Conservation (phyloP, 768 basidiomycete species). For the Paxillus ammoniavirescens region DNA sequence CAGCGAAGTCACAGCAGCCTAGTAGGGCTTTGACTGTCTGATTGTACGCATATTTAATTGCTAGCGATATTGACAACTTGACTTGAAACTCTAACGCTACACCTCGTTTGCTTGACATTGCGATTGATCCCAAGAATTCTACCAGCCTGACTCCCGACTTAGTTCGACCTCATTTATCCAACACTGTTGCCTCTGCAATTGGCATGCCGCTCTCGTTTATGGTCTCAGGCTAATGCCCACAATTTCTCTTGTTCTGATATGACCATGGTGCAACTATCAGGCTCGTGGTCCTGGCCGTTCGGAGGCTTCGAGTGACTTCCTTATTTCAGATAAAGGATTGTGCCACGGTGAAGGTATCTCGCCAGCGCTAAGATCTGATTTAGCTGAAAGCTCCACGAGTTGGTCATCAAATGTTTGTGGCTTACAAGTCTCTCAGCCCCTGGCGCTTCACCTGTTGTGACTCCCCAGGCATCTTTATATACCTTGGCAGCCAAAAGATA, state of each 20-base stretch:
- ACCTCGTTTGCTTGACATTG: slow-evolving; percentile 1
- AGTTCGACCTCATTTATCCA: not conserved
- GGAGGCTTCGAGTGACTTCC: slow-evolving; percentile 29
- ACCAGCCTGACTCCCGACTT: not conserved
- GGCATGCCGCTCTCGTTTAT: not conserved
- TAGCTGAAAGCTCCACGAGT: not conserved
- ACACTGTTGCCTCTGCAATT: not conserved
- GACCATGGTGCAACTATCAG: slow-evolving; percentile 8
- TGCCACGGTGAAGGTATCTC: slow-evolving; percentile 32
- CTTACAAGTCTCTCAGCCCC: slow-evolving; percentile 26
- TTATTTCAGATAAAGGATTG: slow-evolving; percentile 27
- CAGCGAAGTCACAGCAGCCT: not conserved
- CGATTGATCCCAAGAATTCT: not conserved
- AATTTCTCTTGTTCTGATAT: not conserved
- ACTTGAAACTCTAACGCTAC: slow-evolving; percentile 21
- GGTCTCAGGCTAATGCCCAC: no score
- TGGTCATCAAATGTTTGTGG: not conserved
- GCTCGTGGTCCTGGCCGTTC: slow-evolving; percentile 14
- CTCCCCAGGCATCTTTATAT: slow-evolving; percentile 51
- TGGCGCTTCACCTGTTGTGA: slow-evolving; percentile 21
- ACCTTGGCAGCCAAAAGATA: slow-evolving; percentile 51
- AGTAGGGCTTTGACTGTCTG: slow-evolving; percentile 7
- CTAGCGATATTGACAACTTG: slow-evolving; percentile 2
- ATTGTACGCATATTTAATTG: not conserved
- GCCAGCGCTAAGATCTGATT: slow-evolving; percentile 10